Percentiles rank a stretch among this genome's conserved stretches.
Conservation (phyloP, 176 grass and related monocot species). For the Luzula sylvatica region DNA sequence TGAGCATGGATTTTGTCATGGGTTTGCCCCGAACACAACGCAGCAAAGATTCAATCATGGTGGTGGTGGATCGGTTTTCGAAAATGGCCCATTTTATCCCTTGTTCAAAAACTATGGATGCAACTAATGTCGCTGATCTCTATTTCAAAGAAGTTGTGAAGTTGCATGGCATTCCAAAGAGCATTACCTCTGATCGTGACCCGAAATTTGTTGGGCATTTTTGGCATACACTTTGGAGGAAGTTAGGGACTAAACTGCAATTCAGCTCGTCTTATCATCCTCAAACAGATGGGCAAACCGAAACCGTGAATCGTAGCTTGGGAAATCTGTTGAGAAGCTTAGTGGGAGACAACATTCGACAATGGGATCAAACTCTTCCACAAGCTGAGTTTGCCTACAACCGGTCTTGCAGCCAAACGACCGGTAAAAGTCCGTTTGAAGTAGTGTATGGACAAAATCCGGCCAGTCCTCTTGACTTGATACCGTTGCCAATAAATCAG, state of each 20-base stretch:
- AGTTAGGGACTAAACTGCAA: neutral
- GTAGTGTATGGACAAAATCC: slow-evolving; percentile 6
- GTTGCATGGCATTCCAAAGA: slow-evolving; percentile 1
- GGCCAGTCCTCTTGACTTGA: neutral
- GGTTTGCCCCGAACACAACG: neutral
- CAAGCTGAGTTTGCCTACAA: neutral
- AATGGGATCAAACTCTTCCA: slow-evolving; percentile 1
- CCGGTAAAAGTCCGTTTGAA: slow-evolving; percentile 12
- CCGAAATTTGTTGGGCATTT: slow-evolving; percentile 3
- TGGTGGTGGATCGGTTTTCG: slow-evolving; percentile 5
- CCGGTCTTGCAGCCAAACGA: neutral
- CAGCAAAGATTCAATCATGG: neutral
- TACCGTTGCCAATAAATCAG: neutral
- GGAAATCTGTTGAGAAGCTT: slow-evolving; percentile 1
- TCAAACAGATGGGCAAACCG: neutral
- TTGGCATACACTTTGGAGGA: neutral
- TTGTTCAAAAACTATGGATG: neutral
- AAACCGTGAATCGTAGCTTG: neutral
- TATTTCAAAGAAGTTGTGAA: neutral
- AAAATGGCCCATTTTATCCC: slow-evolving; percentile 13
- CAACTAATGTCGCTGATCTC: neutral
- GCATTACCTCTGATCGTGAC: neutral
- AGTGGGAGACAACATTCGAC: neutral
- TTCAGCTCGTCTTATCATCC: neutral
- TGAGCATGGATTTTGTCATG: slow-evolving; percentile 16